Base-by-base conservation (phyloP, 2,329 filamentous ascomycete genomes). In the Parafenestella ontariensis region DNA sequence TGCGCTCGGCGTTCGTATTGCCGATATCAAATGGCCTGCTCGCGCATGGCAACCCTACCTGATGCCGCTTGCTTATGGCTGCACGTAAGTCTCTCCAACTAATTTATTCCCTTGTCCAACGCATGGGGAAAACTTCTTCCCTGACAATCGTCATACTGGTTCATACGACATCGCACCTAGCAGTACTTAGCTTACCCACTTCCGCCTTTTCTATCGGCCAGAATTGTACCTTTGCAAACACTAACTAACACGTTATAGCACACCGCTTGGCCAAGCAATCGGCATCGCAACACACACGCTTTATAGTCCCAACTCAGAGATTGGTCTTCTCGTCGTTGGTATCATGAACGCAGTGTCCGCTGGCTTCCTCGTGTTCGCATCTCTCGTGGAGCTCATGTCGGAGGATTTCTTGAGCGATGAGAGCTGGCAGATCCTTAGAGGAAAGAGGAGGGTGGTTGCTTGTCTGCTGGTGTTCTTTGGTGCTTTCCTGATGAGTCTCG, bases 331-430 rank as follows among this genome's bases (percentile, higher is more conserved):
- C 23, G 89, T 94, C 78, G 91, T 96, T 5, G 92, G 92, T 7
- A 86, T 93, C 70, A 95, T 94, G 83, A 96, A 96, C 68, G 91
- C 90, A 34, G 89, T 96, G 46, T 92, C 89, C 9, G 88, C 89
- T 46, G 92, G 92, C 0, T 79, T 96, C 46, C 76, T 96, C 24
- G 80, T 96, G 3, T 96, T 94, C 71, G 91, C 92, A 0, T 91
- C 90, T 0, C 78, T 96, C 39, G 92, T 96, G 3, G 91, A 96
- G 77, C 81, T 96, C 18, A 81, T 96, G 42, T 89, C 91, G 0
- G 91, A 96, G 75, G 92, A 96, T 66, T 96, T 96, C 64, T 69
- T 92, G 55, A 87, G 85, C 11, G 89, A 91, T 62, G 88, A 90
- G 79, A 91, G 88, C 73, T 91, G 90, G 81, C 83, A 81, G 64